Base-by-base conservation (phyloP, 177 flowering plant genomes). In the Telopea speciosissima region DNA sequence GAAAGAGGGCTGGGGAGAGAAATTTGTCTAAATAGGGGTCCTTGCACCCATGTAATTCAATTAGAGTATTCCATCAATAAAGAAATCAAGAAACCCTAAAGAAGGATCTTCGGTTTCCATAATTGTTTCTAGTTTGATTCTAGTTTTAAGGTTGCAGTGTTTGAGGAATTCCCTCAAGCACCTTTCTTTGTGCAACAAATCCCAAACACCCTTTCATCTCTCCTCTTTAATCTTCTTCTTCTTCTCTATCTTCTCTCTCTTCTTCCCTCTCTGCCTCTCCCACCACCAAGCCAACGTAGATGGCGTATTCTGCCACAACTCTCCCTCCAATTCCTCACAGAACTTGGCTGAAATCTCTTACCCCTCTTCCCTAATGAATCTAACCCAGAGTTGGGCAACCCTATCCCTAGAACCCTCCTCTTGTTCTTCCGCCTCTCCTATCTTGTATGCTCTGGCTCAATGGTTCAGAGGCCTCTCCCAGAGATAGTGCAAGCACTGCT, bases 401-500 rank as follows among this genome's bases (percentile, higher is more conserved):
- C 62, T 66, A 61, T 49, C 63, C 13, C 72, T 63, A 63, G 52
- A 71, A 64, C 11, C 80, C 1, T 23, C 72, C 67, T 13, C 80
- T n/a, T n/a, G n/a, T n/a, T n/a, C n/a, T n/a, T n/a, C n/a, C n/a
- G n/a, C n/a, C 1, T 24, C 75, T 3, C 67, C 72, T 5, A 75
- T 74, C 19, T 61, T 84, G 1, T 85, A 80, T 73, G 83, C 76
- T 26, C 68, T 87, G 13, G 81, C 83, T 9, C 89, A 89, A 63
- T 89, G 93, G 81, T 79, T 75, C 74, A 59, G 62, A 3, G 89
- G 88, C 74, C 88, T 89, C 68, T 81, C 90, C 3, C 79, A 64
- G 26, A 80, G 82, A 5, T 89, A 88, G 28, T 89, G 93, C 79
- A 83, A 83, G 62, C 88, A 86, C 52, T 89, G 93, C 79, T 88